Conservation (phyloP, 768 basidiomycete species). For the Boletus insuetus region DNA sequence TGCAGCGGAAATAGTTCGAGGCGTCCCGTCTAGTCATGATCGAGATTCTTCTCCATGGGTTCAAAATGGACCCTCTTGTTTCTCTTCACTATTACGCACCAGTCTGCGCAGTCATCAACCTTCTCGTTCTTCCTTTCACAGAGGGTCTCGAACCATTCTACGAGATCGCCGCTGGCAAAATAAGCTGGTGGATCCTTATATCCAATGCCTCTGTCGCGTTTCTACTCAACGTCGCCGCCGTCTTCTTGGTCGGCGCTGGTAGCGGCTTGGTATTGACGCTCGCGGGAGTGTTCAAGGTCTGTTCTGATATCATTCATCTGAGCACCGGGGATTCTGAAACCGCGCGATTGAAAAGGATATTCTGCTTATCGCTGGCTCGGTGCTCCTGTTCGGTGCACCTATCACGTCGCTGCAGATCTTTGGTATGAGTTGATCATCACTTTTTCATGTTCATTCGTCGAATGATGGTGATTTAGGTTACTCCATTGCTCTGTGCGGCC, state of each 20-base stretch:
- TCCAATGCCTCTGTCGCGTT: constrained; percentile 88
- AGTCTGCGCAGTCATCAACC: constrained; percentile 89
- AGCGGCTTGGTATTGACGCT: constrained; percentile 88
- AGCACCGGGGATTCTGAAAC: constrained; percentile 2
- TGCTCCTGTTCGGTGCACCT: constrained; percentile 75
- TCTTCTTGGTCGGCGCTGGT: constrained; percentile 88
- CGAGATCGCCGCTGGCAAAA: constrained; percentile 46
- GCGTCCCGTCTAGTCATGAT: constrained; percentile 95
- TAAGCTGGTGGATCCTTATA: constrained; percentile 71
- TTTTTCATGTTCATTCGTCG: not conserved
- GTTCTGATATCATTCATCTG: constrained; percentile 8
- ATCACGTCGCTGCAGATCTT: constrained; percentile 85
- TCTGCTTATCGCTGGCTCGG: constrained; percentile 87
- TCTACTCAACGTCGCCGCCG: constrained; percentile 87
- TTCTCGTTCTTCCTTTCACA: constrained; percentile 83
- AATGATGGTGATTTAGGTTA: constrained; percentile 55
- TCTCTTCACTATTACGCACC: constrained; percentile 97
- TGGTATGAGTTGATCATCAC: constrained; percentile 41
- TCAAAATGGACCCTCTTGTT: constrained; percentile 97
- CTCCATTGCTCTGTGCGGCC: constrained; percentile 80
- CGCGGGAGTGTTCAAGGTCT: constrained; percentile 89
- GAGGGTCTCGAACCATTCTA: constrained; percentile 89
- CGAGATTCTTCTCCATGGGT: constrained; percentile 87
- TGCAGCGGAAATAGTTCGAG: constrained; percentile 64
- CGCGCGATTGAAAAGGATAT: constrained; percentile 62